These are phyloP conservation scores for Marvania coccoides DNA, from an alignment of 139 green algal genomes.

Conservation along the genomic window DNA sequence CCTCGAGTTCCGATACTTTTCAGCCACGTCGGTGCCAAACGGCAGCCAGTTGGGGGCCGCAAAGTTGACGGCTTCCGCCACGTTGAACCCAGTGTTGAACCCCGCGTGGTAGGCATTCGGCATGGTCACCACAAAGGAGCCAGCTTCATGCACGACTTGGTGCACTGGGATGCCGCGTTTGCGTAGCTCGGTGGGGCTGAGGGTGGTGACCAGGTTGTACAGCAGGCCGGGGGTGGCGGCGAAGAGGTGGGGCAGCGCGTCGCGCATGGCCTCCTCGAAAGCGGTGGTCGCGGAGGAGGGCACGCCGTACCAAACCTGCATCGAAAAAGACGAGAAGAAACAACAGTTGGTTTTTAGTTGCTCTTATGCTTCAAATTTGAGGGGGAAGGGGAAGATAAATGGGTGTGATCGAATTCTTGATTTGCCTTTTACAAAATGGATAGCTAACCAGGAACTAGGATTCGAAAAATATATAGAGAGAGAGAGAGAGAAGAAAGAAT, in stretches of 20 bases:
- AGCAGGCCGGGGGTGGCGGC: constrained; percentile 53
- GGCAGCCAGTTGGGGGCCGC: constrained; percentile 83
- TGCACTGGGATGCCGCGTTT: constrained; percentile 68
- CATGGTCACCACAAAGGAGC: constrained; percentile 88
- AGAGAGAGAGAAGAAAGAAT: too few relatives aligned
- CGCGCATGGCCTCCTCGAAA: constrained; percentile 55
- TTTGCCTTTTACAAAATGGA: too few relatives aligned
- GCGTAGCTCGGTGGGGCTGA: constrained; percentile 62
- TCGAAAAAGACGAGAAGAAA: too few relatives aligned
- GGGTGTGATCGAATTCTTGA: too few relatives aligned
- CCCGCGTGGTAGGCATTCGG: constrained; percentile 77
- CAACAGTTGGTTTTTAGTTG: too few relatives aligned
- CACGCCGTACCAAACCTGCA: constrained; percentile 64
- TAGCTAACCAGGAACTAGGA: too few relatives aligned
- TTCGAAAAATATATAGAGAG: too few relatives aligned
- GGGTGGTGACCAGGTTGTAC: constrained; percentile 74
- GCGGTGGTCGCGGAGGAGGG: constrained; percentile 37
- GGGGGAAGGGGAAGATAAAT: too few relatives aligned
- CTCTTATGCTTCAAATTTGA: too few relatives aligned
- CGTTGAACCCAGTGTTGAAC: constrained; percentile 81
- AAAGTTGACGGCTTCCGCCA: constrained; percentile 80
- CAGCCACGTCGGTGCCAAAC: constrained; percentile 43
- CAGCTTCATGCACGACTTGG: constrained; percentile 63
- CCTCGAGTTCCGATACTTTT: constrained; percentile 46
- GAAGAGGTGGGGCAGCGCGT: constrained; percentile 67